Base-by-base conservation (phyloP, 352 stramenopile genomes). In the Phytophthora pinifolia region DNA sequence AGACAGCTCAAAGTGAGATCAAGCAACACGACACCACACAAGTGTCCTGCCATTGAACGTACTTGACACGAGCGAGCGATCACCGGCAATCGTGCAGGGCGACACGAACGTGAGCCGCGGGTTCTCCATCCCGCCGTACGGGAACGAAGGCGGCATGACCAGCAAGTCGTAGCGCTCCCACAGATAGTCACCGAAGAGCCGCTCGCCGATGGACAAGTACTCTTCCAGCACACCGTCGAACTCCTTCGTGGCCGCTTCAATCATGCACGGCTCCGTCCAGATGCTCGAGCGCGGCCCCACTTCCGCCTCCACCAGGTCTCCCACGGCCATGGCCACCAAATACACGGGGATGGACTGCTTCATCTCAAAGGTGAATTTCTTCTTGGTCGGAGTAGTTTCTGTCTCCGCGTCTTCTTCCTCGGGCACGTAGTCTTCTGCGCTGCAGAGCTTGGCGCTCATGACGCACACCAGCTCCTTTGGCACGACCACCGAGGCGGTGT, bases 51-150 rank as follows among this genome's bases (percentile, higher is more conserved):
- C 43, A 17, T 17, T 20, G n/a, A 10, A 69, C 65, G 20, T 62
- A 89, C 79, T 77, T 8, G 78, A 88, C 44, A 78, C 81, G 5
- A 92, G 69, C 3, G 84, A 94, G 36, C 87, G 78, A 25, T 94
- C 84, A 1, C 85, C 83, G n/a, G 75, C 74, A 54, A 94, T 70
- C 14, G 86, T 77, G 15, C 72, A 86, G 31, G 82, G 85, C 20
- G 85, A 92, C 45, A 90, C 66, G 44, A 90, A 97, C 9, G 90
- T 97, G 32, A 97, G 74, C 27, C 87, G 79, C 8, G 91, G 91
- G 70, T 98, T 98, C 69, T 99, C 97, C 97, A 99, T 99, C n/a
- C 97, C 97, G 31, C 97, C 97, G 68, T 99, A 99, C 0, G 87
- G 85, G 53, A 97, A 96, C n/a, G 78, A 94, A 6, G 83, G 83